These are phyloP conservation scores for Apodospora peruviana DNA, from an alignment of 495 filamentous ascomycete species.

Conservation along the genomic window DNA sequence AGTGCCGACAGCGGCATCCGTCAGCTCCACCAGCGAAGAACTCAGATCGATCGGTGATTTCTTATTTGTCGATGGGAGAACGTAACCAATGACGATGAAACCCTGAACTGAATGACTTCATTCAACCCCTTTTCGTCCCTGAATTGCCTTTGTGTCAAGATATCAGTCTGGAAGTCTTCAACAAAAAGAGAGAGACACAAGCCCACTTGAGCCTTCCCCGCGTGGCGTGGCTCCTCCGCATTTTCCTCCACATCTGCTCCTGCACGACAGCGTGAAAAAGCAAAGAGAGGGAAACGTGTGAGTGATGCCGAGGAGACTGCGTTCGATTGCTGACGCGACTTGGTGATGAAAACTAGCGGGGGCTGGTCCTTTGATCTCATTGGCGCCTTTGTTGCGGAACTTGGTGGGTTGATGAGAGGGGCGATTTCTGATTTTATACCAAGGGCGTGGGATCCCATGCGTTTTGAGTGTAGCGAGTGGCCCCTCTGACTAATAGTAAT, in stretches of 20 bases:
- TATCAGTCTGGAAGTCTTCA: too few relatives aligned
- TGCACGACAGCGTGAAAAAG: not conserved
- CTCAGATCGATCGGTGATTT: too few relatives aligned
- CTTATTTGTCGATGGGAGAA: too few relatives aligned
- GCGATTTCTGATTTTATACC: slow-evolving; percentile 20
- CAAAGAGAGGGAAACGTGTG: not conserved
- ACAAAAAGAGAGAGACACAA: too few relatives aligned
- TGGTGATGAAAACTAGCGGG: slow-evolving; percentile 19
- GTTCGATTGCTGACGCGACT: slow-evolving; percentile 20
- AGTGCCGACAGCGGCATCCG: too few relatives aligned
- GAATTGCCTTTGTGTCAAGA: too few relatives aligned
- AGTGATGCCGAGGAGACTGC: not conserved
- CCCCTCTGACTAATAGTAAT: slow-evolving; percentile 13
- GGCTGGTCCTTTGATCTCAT: slow-evolving; percentile 10
- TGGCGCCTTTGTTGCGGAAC: slow-evolving; percentile 10
- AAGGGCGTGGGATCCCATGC: slow-evolving; percentile 20
- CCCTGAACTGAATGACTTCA: too few relatives aligned
- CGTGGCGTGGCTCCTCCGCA: not conserved
- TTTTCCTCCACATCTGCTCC: not conserved
- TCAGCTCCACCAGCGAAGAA: too few relatives aligned
- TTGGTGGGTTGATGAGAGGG: slow-evolving; percentile 12
- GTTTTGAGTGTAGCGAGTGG: slow-evolving; percentile 11
- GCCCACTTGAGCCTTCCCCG: not conserved
- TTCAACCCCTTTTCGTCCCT: too few relatives aligned
- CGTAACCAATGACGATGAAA: too few relatives aligned